These are phyloP conservation scores for Auricularia sp. DNA, from an alignment of 768 basidiomycete species.

Conservation along the genomic window DNA sequence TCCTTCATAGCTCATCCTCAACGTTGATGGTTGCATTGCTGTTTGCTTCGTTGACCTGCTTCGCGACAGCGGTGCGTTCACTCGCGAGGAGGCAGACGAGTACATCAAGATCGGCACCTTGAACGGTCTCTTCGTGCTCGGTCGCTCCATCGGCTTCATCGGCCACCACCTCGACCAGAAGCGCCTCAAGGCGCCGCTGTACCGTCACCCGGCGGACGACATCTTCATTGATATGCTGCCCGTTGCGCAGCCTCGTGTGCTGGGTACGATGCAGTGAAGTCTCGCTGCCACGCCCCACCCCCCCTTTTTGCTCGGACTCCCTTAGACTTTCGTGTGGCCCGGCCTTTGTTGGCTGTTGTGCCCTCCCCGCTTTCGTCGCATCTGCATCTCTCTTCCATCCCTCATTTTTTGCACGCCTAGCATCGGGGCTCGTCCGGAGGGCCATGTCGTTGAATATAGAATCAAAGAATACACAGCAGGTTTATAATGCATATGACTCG, in stretches of 20 bases:
- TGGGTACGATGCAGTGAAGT: constrained; percentile 30
- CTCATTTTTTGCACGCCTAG: background rate
- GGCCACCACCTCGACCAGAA: constrained; percentile 96
- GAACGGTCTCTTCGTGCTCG: constrained; percentile 95
- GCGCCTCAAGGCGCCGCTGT: constrained; percentile 82
- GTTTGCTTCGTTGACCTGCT: constrained; percentile 95
- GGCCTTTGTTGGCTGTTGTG: background rate
- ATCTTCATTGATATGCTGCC: constrained; percentile 95
- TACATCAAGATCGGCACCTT: constrained; percentile 96
- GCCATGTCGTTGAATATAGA: background rate
- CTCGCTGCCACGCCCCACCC: background rate
- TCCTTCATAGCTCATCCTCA: constrained; percentile 65
- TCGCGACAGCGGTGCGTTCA: constrained; percentile 88
- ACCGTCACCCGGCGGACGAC: constrained; percentile 89
- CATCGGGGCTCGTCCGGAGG: background rate
- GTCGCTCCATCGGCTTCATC: constrained; percentile 95
- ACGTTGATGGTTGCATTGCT: constrained; percentile 93
- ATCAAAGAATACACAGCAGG: background rate
- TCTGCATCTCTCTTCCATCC: background rate
- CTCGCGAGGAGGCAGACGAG: constrained; percentile 89
- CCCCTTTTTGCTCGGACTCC: background rate
- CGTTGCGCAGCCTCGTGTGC: constrained; percentile 68
- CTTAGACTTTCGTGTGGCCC: background rate
- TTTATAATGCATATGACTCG: background rate
- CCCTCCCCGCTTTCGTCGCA: background rate